phyloP scores from a whole-genome alignment of 176 grass and related monocot species.

The Pontederia crassipes region DNA sequence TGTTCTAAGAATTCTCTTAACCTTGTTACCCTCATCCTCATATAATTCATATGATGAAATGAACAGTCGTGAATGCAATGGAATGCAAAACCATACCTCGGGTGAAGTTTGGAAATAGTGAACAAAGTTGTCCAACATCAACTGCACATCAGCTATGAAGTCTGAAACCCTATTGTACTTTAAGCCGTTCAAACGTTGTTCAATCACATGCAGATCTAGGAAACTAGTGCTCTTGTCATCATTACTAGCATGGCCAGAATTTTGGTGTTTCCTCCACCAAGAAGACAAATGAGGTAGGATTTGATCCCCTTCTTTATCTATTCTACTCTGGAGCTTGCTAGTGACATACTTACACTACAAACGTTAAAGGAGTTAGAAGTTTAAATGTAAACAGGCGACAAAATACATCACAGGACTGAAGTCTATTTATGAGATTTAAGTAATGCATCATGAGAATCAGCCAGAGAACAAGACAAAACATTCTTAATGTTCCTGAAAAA shows the following conservation, averaged over 20 bases:
- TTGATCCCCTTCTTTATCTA: constrained; percentile 83
- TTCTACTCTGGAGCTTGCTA: constrained; percentile 93
- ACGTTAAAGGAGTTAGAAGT: constrained; percentile 6
- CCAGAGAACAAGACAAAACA: no score
- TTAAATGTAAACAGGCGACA: constrained; percentile 8
- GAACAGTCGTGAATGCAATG: background rate
- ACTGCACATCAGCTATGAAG: constrained; percentile 79
- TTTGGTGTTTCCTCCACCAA: constrained; percentile 85
- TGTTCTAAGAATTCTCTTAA: no score
- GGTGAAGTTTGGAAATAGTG: constrained; percentile 55
- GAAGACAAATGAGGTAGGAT: constrained; percentile 75
- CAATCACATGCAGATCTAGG: constrained; percentile 72
- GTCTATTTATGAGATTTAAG: no score
- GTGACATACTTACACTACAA: constrained; percentile 98
- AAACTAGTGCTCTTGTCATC: constrained; percentile 29
- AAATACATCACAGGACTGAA: background rate
- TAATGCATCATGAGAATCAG: no score
- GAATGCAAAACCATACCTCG: constrained; percentile 31
- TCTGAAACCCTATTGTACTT: constrained; percentile 56
- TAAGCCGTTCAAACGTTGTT: constrained; percentile 69
- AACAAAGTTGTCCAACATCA: constrained; percentile 86
- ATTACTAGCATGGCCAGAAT: constrained; percentile 24
- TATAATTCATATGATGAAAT: no score
- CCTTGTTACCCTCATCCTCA: no score
- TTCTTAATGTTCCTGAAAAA: no score